Base-by-base conservation (phyloP, 805 yeast genomes). In the Candida coquimbonensis region DNA sequence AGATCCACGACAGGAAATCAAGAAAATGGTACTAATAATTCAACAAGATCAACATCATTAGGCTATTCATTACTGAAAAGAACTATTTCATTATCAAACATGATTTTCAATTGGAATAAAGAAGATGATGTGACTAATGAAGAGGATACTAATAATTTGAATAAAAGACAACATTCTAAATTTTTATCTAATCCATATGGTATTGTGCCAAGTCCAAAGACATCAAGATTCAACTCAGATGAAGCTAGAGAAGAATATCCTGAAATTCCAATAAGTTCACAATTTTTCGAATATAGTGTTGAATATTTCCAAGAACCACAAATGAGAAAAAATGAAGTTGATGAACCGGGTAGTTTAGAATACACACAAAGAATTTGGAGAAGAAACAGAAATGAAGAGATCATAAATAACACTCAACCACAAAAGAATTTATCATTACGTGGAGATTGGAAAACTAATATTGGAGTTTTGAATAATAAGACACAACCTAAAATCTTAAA, bases 301-400 rank as follows among this genome's bases (percentile, higher is more conserved):
- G 99, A 93, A 62, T 90, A 89, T 59, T 93, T 91, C 68, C 96
- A 90, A 57, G 98, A 90, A 59, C 97, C 99, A 0, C 98, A 91
- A 60, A 83, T 90, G 83, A 80, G 87, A 11, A 81, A 79, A 47
- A 75, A 78, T 44, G 97, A 91, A 54, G 66, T 80, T 16, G 97
- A 91, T 55, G 96, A 89, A 61, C 93, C 95, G 0, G 98, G 98
- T 0, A 87, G 96, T 46, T 78, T 82, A 48, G 90, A 87, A 51
- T 87, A 87, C 55, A 80, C 86, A 33, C 81, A 79, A 52, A 72
- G 95, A 47, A 65, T 87, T 24, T 93, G 98, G 98, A 74, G 96
- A 54, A 74, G 95, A 51, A 85, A 84, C 57, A 73, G 98, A 54
- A 93, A 93, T 60, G 98, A 93, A 60, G 63, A 75, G 3, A 86